Evolutionary conservation across 2,329 filamentous ascomycete species (phyloP).

Genomic region (Paraconiothyrium sp.): DNA sequence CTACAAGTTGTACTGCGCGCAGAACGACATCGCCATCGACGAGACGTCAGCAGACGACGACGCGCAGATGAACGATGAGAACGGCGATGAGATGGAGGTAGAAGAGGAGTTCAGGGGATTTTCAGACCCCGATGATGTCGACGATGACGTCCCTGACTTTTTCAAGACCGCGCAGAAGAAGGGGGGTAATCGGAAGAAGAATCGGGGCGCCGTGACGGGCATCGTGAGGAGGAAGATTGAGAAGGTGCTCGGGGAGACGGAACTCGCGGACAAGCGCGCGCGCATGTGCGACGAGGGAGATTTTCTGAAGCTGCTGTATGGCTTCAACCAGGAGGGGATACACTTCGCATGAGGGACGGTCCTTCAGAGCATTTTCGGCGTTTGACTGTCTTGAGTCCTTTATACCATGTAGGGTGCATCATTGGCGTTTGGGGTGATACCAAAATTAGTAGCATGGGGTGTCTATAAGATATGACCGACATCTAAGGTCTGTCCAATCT

Average conservation of each 20-base stretch:
- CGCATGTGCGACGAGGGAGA: slow-evolving; percentile 92
- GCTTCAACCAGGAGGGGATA: slow-evolving; percentile 91
- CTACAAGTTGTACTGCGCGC: slow-evolving; percentile 88
- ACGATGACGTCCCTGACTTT: slow-evolving; percentile 81
- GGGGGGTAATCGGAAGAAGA: slow-evolving; percentile 68
- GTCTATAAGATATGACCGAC: not conserved
- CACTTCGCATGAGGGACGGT: slow-evolving; percentile 67
- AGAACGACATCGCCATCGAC: slow-evolving; percentile 82
- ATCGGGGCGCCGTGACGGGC: slow-evolving; percentile 80
- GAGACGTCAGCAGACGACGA: slow-evolving; percentile 56
- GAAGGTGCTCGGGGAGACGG: slow-evolving; percentile 83
- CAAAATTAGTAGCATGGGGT: slow-evolving; percentile 25
- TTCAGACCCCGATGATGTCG: slow-evolving; percentile 65
- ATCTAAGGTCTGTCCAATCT: slow-evolving; percentile 6
- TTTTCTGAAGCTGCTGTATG: slow-evolving; percentile 81
- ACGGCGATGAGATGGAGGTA: slow-evolving; percentile 56
- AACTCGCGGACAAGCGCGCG: slow-evolving; percentile 81
- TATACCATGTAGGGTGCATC: not conserved
- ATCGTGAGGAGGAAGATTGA: slow-evolving; percentile 87
- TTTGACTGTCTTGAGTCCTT: slow-evolving; percentile 8
- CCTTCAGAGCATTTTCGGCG: slow-evolving; percentile 29
- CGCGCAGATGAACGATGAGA: slow-evolving; percentile 24
- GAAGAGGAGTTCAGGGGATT: slow-evolving; percentile 59
- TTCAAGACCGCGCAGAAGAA: slow-evolving; percentile 75
- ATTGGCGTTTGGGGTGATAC: slow-evolving; percentile 30